A percentile compares a stretch with the other conserved stretches of the same genome.
These are phyloP conservation scores for Zygosaccharomyces kombuchaensis DNA, from an alignment of 805 yeast genomes.

Conservation along the genomic window DNA sequence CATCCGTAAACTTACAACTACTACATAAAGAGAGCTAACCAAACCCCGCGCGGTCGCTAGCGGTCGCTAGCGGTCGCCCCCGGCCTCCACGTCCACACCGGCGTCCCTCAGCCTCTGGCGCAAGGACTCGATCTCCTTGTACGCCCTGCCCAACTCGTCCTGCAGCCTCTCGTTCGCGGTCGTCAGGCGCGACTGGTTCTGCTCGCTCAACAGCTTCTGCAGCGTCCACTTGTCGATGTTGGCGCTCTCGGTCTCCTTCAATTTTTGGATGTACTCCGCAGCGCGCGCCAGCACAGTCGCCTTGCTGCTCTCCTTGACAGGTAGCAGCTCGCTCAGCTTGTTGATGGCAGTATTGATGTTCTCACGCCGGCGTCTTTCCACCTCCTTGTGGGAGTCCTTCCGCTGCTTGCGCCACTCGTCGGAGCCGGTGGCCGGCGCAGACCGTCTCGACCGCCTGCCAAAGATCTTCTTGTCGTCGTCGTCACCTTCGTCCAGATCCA, in stretches of 20 bases:
- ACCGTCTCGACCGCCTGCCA: constrained; percentile 29
- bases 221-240: constrained; percentile 93
- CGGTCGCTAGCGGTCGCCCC: no score
- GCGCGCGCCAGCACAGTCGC: constrained; percentile 85
- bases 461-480: constrained; percentile 15
- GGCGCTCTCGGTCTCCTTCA: constrained; percentile 84
- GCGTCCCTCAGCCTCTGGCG: constrained; percentile 36
- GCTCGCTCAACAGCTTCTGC: constrained; percentile 88
- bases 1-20: background rate
- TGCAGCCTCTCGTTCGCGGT: constrained; percentile 84
- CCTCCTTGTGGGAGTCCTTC: constrained; percentile 91
- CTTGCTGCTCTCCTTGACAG: constrained; percentile 76
- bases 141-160: constrained; percentile 83
- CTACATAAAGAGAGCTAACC: background rate
- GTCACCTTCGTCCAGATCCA: constrained; percentile 10
- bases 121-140: constrained; percentile 85
- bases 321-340: constrained; percentile 71
- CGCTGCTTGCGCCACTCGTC: constrained; percentile 46
- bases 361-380: constrained; percentile 88
- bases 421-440: constrained; percentile 28
- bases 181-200: constrained; percentile 79
- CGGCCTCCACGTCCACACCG: constrained; percentile 4
- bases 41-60: background rate
- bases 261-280: constrained; percentile 82
- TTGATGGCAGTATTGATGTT: constrained; percentile 83